phyloP scores from a whole-genome alignment of 1,139 yeast species.

The Yamadazyma oceani region DNA sequence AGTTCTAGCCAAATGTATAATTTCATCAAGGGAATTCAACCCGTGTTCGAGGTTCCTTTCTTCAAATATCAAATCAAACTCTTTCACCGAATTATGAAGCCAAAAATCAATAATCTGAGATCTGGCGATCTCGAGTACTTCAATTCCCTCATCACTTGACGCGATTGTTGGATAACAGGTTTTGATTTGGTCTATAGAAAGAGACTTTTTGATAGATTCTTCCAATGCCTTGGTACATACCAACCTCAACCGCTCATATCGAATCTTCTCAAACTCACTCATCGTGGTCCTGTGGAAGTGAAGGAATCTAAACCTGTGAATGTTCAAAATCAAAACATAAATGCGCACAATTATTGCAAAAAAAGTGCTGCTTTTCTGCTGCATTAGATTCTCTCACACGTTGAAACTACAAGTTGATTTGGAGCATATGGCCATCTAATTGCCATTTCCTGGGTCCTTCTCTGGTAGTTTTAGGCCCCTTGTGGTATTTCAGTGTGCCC shows the following conservation, averaged over 20 bases:
- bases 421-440: too few species aligned
- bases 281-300: background rate
- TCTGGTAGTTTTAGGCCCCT: too few species aligned
- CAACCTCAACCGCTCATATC: conserved; percentile 54
- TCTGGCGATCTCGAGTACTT: conserved; percentile 56
- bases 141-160: conserved; percentile 47
- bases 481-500: too few species aligned
- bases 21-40: conserved; percentile 63
- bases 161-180: conserved; percentile 69
- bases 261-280: conserved; percentile 31
- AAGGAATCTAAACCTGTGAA: background rate
- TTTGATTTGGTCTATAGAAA: conserved; percentile 59
- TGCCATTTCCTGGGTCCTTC: too few species aligned
- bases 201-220: conserved; percentile 58
- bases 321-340: conserved; percentile 2
- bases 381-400: too few species aligned
- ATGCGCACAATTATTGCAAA: background rate
- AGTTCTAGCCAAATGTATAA: conserved; percentile 54
- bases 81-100: conserved; percentile 55
- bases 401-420: too few species aligned
- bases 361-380: background rate
- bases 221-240: conserved; percentile 67
- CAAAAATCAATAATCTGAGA: conserved; percentile 63
- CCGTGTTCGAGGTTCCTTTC: conserved; percentile 62
- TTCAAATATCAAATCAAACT: conserved; percentile 63